Percentiles rank a stretch among this genome's conserved stretches.
Conservation (phyloP, 2,329 filamentous ascomycete species). For the Pseudogymnoascus sp. region DNA sequence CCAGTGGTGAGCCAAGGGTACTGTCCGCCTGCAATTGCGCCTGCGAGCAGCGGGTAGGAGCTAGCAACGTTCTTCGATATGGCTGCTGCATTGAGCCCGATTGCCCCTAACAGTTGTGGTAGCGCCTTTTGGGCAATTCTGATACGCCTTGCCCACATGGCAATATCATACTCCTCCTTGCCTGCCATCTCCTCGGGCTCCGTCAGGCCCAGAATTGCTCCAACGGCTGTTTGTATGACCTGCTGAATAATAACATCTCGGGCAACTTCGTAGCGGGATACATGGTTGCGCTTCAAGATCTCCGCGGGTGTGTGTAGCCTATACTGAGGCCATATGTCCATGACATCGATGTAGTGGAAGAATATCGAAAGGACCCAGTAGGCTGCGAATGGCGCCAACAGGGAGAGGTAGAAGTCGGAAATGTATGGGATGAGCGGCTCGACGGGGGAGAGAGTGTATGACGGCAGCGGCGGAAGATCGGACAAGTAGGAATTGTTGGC, state of each 20-base stretch:
- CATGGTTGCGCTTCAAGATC: slow-evolving; percentile 78
- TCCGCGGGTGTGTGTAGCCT: slow-evolving; percentile 92
- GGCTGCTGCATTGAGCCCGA: slow-evolving; percentile 69
- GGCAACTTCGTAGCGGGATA: slow-evolving; percentile 72
- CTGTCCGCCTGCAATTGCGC: slow-evolving; percentile 68
- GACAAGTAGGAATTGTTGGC: slow-evolving; percentile 33
- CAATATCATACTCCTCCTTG: slow-evolving; percentile 76
- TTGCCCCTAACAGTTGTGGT: slow-evolving; percentile 59
- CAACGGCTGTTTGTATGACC: slow-evolving; percentile 72
- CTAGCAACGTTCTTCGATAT: slow-evolving; percentile 69
- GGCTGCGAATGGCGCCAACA: slow-evolving; percentile 68
- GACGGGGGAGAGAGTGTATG: slow-evolving; percentile 66
- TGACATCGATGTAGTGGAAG: slow-evolving; percentile 81
- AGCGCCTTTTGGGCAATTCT: slow-evolving; percentile 72
- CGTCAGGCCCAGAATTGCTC: slow-evolving; percentile 58
- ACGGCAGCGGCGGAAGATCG: slow-evolving; percentile 75
- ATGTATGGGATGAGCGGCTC: slow-evolving; percentile 69
- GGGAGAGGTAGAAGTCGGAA: slow-evolving; percentile 71
- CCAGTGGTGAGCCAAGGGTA: slow-evolving; percentile 66
- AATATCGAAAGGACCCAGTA: slow-evolving; percentile 84
- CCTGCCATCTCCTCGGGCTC: slow-evolving; percentile 70
- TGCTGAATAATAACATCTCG: slow-evolving; percentile 91
- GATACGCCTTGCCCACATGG: slow-evolving; percentile 80
- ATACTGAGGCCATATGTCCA: slow-evolving; percentile 83
- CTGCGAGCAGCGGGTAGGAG: slow-evolving; percentile 67